phyloP scores from a whole-genome alignment of 2,329 filamentous ascomycete genomes.

The Arthroderma sp. region DNA sequence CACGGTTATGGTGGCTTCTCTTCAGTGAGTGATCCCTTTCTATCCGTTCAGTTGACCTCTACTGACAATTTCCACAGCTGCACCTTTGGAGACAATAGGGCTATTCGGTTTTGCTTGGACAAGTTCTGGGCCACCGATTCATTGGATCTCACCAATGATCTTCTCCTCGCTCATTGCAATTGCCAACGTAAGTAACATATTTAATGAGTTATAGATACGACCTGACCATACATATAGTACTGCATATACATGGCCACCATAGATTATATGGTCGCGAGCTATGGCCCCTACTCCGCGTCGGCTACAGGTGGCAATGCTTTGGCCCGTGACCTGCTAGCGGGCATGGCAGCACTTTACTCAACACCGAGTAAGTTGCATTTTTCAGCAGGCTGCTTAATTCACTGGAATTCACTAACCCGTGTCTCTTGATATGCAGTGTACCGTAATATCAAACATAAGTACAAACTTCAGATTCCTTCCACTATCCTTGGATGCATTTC shows the following conservation, averaged over 20 bases:
- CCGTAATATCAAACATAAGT: constrained; percentile 37
- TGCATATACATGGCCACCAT: constrained; percentile 51
- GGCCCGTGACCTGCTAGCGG: constrained; percentile 50
- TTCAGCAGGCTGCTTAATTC: neutral
- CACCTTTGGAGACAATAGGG: constrained; percentile 45
- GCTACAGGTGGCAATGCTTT: constrained; percentile 55
- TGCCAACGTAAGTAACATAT: constrained; percentile 39
- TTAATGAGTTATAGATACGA: neutral
- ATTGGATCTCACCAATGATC: constrained; percentile 50
- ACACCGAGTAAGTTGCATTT: constrained; percentile 30
- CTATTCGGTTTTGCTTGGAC: constrained; percentile 50
- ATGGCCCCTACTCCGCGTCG: constrained; percentile 50
- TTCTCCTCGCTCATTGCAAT: constrained; percentile 47
- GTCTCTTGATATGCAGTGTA: constrained; percentile 22
- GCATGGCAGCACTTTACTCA: constrained; percentile 46
- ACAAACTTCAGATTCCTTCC: constrained; percentile 42
- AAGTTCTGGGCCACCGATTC: constrained; percentile 41
- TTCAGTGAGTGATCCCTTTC: constrained; percentile 26
- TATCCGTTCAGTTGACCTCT: neutral
- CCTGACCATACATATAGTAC: constrained; percentile 14
- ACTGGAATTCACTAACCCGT: neutral
- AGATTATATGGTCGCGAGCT: constrained; percentile 55
- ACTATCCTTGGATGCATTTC: constrained; percentile 50
- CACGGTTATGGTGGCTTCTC: constrained; percentile 45
- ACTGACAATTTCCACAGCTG: constrained; percentile 22